Percentiles rank a stretch among this genome's conserved stretches.
Conservation (phyloP, 495 filamentous ascomycete species). For the Talaromyces stipitatus region DNA sequence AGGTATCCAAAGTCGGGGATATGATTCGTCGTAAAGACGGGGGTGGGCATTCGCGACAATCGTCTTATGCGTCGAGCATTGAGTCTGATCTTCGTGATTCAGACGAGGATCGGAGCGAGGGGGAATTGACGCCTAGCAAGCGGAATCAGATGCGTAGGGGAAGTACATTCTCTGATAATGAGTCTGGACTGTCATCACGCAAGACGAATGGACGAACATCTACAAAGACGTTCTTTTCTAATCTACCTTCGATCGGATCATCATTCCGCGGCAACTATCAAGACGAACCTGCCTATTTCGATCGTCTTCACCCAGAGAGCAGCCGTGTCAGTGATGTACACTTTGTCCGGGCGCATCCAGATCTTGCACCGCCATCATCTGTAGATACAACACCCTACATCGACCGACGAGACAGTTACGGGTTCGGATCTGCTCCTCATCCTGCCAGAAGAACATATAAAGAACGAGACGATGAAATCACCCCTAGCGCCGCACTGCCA, state of each 20-base stretch:
- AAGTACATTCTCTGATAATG: constrained; percentile 28
- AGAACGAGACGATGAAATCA: background rate
- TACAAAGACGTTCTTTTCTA: constrained; percentile 23
- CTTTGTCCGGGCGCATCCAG: constrained; percentile 1
- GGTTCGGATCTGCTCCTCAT: constrained; percentile 6
- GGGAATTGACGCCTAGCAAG: constrained; percentile 21
- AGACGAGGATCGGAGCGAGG: constrained; percentile 29
- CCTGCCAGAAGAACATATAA: background rate
- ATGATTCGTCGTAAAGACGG: constrained; percentile 45
- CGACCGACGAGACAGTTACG: constrained; percentile 15
- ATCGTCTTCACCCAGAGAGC: background rate
- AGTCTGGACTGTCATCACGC: background rate
- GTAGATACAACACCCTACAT: constrained; percentile 5
- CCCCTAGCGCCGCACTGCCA: background rate
- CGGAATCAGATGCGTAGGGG: constrained; percentile 25
- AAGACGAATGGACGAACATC: constrained; percentile 6
- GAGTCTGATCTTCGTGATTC: constrained; percentile 37
- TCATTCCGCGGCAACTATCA: constrained; percentile 15
- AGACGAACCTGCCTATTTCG: background rate
- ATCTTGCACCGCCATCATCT: background rate
- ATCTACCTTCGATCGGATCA: constrained; percentile 45
- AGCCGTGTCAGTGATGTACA: background rate
- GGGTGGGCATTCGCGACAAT: constrained; percentile 23
- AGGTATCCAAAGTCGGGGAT: constrained; percentile 51
- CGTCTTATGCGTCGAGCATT: constrained; percentile 30